phyloP scores from a whole-genome alignment of 768 basidiomycete genomes.

The Strobilomyces confusus region DNA sequence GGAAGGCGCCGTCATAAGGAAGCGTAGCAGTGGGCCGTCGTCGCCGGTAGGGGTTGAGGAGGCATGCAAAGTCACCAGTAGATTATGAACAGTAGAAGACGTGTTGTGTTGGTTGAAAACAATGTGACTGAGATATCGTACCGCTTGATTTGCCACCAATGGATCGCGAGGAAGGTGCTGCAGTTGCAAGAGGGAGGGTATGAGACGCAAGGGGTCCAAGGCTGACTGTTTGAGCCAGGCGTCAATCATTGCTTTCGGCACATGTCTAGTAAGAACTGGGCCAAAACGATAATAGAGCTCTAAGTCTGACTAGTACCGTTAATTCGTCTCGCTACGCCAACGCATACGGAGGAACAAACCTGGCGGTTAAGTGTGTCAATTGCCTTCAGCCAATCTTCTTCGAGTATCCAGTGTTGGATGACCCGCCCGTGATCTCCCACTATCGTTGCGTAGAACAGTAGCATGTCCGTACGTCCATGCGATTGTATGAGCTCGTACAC shows the following conservation, averaged over 20 bases:
- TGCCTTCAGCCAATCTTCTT: conserved; percentile 89
- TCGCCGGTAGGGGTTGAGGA: conserved; percentile 51
- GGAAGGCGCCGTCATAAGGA: conserved; percentile 76
- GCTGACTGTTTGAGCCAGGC: conserved; percentile 82
- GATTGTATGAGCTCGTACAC: conserved; percentile 91
- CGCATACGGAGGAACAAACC: conserved; percentile 37
- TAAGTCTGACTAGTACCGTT: conserved; percentile 57
- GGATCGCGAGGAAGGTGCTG: conserved; percentile 73
- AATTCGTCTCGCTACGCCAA: not conserved
- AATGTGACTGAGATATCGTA: conserved; percentile 83
- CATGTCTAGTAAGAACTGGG: conserved; percentile 79
- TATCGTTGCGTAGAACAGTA: conserved; percentile 80
- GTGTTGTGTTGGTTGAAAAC: conserved; percentile 79
- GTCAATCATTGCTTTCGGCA: conserved; percentile 87
- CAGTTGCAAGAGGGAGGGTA: conserved; percentile 83
- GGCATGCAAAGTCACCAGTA: conserved; percentile 84
- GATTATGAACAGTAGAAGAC: conserved; percentile 88
- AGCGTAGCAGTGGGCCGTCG: conserved; percentile 75
- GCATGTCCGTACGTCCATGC: conserved; percentile 91
- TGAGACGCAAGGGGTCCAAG: conserved; percentile 78
- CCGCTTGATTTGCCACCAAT: conserved; percentile 76
- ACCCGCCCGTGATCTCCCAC: conserved; percentile 83
- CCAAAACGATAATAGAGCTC: conserved; percentile 94
- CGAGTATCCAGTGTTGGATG: conserved; percentile 86
- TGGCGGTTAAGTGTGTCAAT: conserved; percentile 89